Evolutionary conservation across 257 asterid species (phyloP), one percentile per base, ranked within the genome.

Genomic region (Petrea volubilis): DNA sequence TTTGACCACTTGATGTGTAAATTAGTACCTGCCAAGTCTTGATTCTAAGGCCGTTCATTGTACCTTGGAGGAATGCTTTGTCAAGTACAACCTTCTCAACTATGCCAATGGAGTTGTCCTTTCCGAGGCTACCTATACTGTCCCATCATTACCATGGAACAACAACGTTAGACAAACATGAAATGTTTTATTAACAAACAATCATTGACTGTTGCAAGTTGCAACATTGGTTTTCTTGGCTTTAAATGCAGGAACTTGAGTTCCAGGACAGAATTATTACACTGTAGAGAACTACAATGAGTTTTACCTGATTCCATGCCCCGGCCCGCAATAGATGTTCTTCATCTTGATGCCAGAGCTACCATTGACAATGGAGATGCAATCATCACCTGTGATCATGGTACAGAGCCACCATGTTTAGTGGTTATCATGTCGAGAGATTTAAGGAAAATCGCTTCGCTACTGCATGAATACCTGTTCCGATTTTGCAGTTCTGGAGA

Each of bases 101-200:
- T 64, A 80, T 79, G 70, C 87, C 95, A 1, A 81, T 83, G 18
- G 91, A 79, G 87, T 88, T 88, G 91, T 87, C 85, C 78, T 89
- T 84, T 59, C 99, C 99, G 5, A 94, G 96, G 83, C 98, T 94
- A 61, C 99, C 99, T n/a, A 94, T 94, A 83, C 98, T 94, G 93
- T 20, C 60, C 25, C 80, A 68, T 36, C 71, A 79, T 23, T 49
- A 72, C 21, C 64, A 74, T 70, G 47, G 60, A 34, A 70, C 27
- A 27, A 63, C 36, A 15, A 67, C 34, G 18, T 2, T 14, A 6
- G 46, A 23, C 7, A 28, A 27, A 7, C 25, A 50, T 50, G 57
- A 18, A 18, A 51, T 51, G 2, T 51, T 18, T 18, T 20, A 0
- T 55, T 27, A 55, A 12, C 34, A 55, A 56, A 27, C 41, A 56